Evolutionary conservation across 805 yeast genomes (phyloP), one percentile per base, ranked within the genome.

Genomic region (Saturnispora quitensis): DNA sequence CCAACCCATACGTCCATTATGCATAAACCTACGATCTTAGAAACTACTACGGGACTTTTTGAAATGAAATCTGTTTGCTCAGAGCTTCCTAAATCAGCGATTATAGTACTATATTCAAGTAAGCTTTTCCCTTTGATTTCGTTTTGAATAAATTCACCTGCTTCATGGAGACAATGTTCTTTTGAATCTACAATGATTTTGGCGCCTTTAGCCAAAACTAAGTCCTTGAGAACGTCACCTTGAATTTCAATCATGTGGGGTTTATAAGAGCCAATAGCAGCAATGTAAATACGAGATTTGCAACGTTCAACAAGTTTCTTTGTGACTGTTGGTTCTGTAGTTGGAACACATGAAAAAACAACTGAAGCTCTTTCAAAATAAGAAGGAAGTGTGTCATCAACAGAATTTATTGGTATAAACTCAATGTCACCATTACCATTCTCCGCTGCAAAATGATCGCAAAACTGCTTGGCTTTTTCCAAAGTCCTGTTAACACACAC

Each of bases 241-340:
- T 80, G 85, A 49, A 81, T 73, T 63, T 82, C 89, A 40, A 70
- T 70, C 88, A 82, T 81, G 54, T 76, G 74, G 13, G 86, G 86
- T 61, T 80, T 80, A 62, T 81, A 82, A 18, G 84, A 78, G 1
- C 89, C 89, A 58, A 82, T 82, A 33, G 81, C 66, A 15, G 82
- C 76, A 44, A 82, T 73, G 62, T 73, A 82, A 33, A 70, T 64
- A 18, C 58, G 60, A 1, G 51, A 52, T 12, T 31, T 27, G 28
- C 58, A 60, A 17, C 53, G 28, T 52, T 62, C 60, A 56, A 78
- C 47, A 38, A 63, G 62, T 50, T 62, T 53, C 12, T 62, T 60
- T 5, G 57, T 49, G 50, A 82, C 73, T 1, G 71, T 62, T 5
- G 85, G 78, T 10, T 61, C 65, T 0, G 78, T 74, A 3, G 83